Base-by-base conservation (phyloP, 75 land plant genomes). In the Adiantum capillusveneris region DNA sequence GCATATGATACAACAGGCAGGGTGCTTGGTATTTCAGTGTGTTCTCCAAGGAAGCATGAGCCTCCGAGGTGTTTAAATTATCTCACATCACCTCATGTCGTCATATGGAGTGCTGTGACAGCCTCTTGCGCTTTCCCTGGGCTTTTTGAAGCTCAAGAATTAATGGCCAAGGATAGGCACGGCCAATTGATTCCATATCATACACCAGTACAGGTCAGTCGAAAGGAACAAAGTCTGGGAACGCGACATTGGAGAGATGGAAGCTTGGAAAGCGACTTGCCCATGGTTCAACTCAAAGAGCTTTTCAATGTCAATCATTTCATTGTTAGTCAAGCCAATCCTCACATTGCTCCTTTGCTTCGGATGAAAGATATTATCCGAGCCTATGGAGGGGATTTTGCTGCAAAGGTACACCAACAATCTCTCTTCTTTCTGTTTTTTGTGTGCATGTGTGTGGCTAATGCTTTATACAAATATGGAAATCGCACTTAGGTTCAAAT, bases 81-180 rank as follows among this genome's bases (percentile, higher is more conserved):
- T 74, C 77, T 95, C 64, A 95, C 97, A 25, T 90, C 99, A 2
- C 99, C 99, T 30, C 97, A 95, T 73, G 99, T 95, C 41, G 88
- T 95, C 18, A 95, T 95, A 44, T 95, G 99, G 99, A 95, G 99
- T 67, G 99, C 99, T 9, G 97, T 95, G 52, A 95, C 99, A 18
- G 99, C 99, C 29, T 95, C 99, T 42, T 95, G 99, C 79, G 99
- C 99, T 0, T 95, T 95, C 37, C 99, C 99, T 5, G 99, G 99
- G 24, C 83, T 95, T 27, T 95, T 90, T 73, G 93, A 95, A 70
- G 99, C 99, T 6, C 99, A 95, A 59, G 97, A 95, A 65, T 78
- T 95, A 37, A 90, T 95, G 99, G 99, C 99, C 2, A 95, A 95
- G 75, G 84, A 95, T 55, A 71, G 97, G 49, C 77, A 69, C 62